Conservation (phyloP, 768 basidiomycete species). For the Ramaria rubella region DNA sequence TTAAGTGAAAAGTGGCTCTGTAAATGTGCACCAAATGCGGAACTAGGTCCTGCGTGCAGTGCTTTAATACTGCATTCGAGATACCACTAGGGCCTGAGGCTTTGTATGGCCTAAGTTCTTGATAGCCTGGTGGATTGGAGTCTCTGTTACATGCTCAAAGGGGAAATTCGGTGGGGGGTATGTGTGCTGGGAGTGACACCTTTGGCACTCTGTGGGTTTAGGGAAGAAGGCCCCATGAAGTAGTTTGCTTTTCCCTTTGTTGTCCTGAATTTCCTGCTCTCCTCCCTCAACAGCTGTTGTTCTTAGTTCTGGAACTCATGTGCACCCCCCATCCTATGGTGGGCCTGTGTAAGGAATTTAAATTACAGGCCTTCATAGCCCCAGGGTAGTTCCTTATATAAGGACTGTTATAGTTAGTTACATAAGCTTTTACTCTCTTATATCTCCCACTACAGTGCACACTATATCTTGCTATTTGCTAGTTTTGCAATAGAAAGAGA, state of each 20-base stretch:
- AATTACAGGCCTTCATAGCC: too few species aligned
- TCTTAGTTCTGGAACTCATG: too few species aligned
- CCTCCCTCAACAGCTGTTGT: too few species aligned
- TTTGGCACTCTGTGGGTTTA: neutral
- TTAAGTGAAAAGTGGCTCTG: constrained; percentile 3
- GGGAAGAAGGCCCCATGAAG: neutral
- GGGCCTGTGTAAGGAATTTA: too few species aligned
- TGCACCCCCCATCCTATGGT: neutral
- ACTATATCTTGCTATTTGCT: too few species aligned
- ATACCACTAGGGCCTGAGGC: neutral
- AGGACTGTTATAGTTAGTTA: too few species aligned
- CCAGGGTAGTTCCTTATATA: too few species aligned
- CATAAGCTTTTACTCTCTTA: too few species aligned
- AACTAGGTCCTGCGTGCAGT: neutral
- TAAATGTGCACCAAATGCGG: neutral
- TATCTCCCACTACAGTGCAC: too few species aligned
- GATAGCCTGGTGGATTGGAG: neutral
- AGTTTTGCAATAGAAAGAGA: too few species aligned
- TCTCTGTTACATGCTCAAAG: neutral
- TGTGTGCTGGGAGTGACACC: neutral
- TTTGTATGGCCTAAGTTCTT: constrained; percentile 3
- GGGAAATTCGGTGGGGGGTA: neutral
- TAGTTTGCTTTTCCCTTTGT: neutral
- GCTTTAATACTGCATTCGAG: neutral
- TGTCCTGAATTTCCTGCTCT: neutral